Percentiles rank a stretch among this genome's conserved stretches.
These are phyloP conservation scores for Fonsecaea erecta DNA, from an alignment of 2,329 filamentous ascomycete species.

Conservation along the genomic window DNA sequence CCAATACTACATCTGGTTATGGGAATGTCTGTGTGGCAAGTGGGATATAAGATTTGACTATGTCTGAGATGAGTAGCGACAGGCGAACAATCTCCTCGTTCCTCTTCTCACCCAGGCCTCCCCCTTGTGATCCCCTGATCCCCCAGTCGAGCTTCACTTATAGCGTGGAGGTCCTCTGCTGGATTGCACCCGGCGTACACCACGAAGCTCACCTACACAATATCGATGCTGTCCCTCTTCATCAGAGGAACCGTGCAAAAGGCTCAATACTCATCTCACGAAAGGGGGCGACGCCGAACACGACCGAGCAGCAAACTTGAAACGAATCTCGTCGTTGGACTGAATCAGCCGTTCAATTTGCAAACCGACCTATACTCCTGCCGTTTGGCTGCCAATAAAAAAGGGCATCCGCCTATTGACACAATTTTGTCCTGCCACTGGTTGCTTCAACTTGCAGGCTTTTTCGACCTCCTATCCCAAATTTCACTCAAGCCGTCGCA, in stretches of 20 bases:
- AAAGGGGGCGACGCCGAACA: background rate
- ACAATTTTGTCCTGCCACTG: constrained; percentile 17
- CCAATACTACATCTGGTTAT: background rate
- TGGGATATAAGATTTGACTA: background rate
- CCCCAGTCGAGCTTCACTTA: background rate
- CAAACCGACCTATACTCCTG: constrained; percentile 15
- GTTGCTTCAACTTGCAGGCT: background rate
- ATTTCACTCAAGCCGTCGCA: constrained; percentile 29
- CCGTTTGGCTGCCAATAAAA: constrained; percentile 5
- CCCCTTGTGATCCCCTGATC: background rate
- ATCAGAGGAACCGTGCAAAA: background rate
- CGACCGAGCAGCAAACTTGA: background rate
- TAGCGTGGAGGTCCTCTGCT: background rate
- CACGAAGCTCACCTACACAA: background rate
- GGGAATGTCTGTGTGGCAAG: background rate
- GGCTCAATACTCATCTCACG: background rate
- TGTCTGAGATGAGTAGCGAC: background rate
- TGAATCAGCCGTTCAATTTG: constrained; percentile 2
- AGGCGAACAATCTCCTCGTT: background rate
- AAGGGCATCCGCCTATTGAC: constrained; percentile 21
- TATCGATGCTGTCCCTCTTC: background rate
- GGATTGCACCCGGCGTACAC: background rate
- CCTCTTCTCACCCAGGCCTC: background rate
- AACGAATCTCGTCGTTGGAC: background rate
- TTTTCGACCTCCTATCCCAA: background rate